Conservation (phyloP, 805 yeast species). For the Tetrapisispora fleetii region DNA sequence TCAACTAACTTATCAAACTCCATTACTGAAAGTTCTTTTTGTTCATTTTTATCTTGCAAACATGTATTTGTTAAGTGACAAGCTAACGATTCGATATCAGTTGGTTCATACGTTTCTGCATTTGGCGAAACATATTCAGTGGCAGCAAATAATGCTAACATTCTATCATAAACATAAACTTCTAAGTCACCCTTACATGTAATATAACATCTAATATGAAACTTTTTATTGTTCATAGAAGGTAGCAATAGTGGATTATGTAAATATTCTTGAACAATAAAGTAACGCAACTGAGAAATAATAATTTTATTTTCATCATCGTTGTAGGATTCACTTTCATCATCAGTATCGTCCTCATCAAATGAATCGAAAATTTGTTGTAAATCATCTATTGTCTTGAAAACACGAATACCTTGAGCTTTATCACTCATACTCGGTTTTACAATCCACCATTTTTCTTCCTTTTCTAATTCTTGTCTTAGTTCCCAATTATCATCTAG, state of each 20-base stretch:
- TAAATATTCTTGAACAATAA: constrained; percentile 78
- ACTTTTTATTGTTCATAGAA: constrained; percentile 57
- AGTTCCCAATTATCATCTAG: constrained; percentile 88
- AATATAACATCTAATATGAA: constrained; percentile 82
- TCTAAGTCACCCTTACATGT: constrained; percentile 61
- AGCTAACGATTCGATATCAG: constrained; percentile 35
- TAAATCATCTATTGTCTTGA: constrained; percentile 66
- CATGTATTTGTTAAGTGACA: constrained; percentile 95
- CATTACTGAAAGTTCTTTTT: constrained; percentile 40
- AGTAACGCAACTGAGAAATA: constrained; percentile 81
- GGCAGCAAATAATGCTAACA: constrained; percentile 75
- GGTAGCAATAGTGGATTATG: constrained; percentile 55
- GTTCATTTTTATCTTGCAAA: constrained; percentile 49
- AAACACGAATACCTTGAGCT: constrained; percentile 89
- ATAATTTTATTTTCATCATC: constrained; percentile 53
- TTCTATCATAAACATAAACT: constrained; percentile 71
- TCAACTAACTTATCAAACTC: constrained; percentile 52
- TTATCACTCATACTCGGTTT: constrained; percentile 97
- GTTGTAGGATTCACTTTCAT: constrained; percentile 26
- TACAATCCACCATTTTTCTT: constrained; percentile 58
- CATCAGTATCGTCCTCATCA: constrained; percentile 65
- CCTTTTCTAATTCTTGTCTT: constrained; percentile 57
- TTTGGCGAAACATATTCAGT: constrained; percentile 31
- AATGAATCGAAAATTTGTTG: constrained; percentile 78
- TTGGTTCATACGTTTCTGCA: constrained; percentile 22